Percentiles rank a stretch among this genome's conserved stretches.
These are phyloP conservation scores for Boletus smithii DNA, from an alignment of 1,284 basidiomycete genomes.

Conservation along the genomic window DNA sequence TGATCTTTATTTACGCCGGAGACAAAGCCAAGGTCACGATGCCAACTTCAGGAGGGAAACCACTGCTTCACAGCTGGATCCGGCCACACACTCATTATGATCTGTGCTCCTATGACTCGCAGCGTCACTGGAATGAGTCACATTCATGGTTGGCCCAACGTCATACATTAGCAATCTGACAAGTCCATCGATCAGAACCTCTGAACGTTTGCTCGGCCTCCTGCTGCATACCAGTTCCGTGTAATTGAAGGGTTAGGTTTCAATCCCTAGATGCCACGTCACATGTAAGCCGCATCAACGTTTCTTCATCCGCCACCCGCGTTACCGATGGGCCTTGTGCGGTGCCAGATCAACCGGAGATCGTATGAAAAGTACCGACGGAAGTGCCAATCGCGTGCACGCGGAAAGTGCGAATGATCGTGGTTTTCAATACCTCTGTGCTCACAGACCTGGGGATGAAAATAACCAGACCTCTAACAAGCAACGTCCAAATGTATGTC, in stretches of 20 bases:
- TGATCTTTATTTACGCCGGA: not conserved
- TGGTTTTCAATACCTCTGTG: too few species aligned
- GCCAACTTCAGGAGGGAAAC: not conserved
- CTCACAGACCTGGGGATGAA: too few species aligned
- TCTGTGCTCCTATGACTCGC: not conserved
- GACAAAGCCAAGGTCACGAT: not conserved
- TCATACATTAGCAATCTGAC: not conserved
- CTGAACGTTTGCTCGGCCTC: too few species aligned
- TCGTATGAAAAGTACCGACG: slow-evolving; percentile 1
- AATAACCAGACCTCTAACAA: not conserved
- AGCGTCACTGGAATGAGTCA: too few species aligned
- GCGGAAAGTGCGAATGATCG: not conserved
- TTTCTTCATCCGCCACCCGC: not conserved
- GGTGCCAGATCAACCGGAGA: slow-evolving; percentile 3
- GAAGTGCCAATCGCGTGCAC: not conserved
- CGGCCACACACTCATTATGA: not conserved
- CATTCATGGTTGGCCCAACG: too few species aligned
- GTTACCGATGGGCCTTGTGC: not conserved
- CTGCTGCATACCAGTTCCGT: too few species aligned
- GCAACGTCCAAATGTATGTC: not conserved
- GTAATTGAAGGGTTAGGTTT: not conserved
- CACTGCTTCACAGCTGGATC: not conserved
- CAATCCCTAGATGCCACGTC: not conserved
- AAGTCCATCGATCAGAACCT: too few species aligned
- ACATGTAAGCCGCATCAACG: not conserved